A percentile compares a stretch with the other conserved stretches of the same genome.
These are phyloP conservation scores for Cordyceps javanica DNA, from an alignment of 2,329 filamentous ascomycete species.

Conservation along the genomic window DNA sequence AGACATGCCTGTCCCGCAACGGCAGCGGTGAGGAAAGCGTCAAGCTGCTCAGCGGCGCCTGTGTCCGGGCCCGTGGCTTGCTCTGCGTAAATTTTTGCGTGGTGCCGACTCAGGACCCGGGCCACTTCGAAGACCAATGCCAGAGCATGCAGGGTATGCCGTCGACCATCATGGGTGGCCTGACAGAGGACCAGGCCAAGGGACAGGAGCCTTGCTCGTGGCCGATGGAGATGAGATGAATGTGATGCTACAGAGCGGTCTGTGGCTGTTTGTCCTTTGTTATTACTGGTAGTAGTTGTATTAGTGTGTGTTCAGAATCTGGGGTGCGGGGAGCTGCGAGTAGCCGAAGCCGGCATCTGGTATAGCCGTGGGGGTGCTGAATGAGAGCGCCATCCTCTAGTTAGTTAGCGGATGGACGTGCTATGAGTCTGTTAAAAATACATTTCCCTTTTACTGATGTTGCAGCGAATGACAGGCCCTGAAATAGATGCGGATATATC, in stretches of 20 bases:
- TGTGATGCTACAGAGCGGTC: too few species aligned
- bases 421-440: background rate
- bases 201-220: background rate
- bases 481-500: too few species aligned
- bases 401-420: background rate
- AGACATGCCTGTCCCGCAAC: conserved; percentile 5
- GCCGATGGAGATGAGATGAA: background rate
- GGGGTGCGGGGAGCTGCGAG: background rate
- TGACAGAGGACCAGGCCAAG: conserved; percentile 10
- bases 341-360: background rate
- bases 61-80: background rate
- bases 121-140: background rate
- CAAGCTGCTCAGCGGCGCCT: background rate
- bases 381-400: background rate
- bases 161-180: conserved; percentile 2
- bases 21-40: background rate
- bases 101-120: background rate
- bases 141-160: background rate
- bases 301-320: background rate
- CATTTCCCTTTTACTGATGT: background rate
- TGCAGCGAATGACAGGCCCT: too few species aligned
- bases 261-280: background rate
- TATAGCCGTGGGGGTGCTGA: background rate
- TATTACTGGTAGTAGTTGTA: too few species aligned
- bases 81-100: conserved; percentile 1